Base-by-base conservation (phyloP, 2,329 filamentous ascomycete species). In the Xylaria sp. region DNA sequence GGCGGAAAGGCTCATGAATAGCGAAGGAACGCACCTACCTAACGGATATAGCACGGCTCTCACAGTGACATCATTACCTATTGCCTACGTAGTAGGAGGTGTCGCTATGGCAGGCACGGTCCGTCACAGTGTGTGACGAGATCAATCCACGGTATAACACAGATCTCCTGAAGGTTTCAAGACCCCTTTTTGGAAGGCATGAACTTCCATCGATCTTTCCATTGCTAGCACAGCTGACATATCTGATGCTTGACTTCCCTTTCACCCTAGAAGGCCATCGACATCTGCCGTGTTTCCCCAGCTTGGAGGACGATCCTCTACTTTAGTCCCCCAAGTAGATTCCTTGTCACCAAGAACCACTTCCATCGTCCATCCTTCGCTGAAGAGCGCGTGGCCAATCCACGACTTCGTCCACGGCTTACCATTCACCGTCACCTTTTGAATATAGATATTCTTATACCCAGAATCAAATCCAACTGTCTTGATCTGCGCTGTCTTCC, bases 271-370 rank as follows among this genome's bases (percentile, higher is more conserved):
- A 46, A 57, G 11, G 7, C 9, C 7, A 34, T 50, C 9, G 9
- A 50, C 35, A 30, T 54, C 47, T 16, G 42, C 51, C 8, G 47
- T 55, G 34, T 59, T 61, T 16, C 60, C 62, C 65, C 65, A 70
- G 34, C 71, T 73, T 2, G 70, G 71, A 7, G 71, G 71, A 3
- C 70, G 66, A 65, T 73, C 70, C 48, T 71, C 68, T 7, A 66
- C 82, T 67, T 91, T 87, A 0, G 85, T 88, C 51, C 91, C 83
- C 86, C 87, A 90, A 73, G 78, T 75, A 10, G 85, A 70, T 66
- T 74, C 86, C 65, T 86, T 77, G 58, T 83, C 83, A 3, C 86
- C 87, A 3, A 80, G 79, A 82, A 72, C 76, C 48, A 88, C 65
- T 64, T 86, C 84, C 65, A 88, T 68, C 1, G 78, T 74, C 8